Evolutionary conservation across 2,329 filamentous ascomycete genomes (phyloP), one percentile per base, ranked within the genome.

Genomic region (Endoconidiophora polonica): DNA sequence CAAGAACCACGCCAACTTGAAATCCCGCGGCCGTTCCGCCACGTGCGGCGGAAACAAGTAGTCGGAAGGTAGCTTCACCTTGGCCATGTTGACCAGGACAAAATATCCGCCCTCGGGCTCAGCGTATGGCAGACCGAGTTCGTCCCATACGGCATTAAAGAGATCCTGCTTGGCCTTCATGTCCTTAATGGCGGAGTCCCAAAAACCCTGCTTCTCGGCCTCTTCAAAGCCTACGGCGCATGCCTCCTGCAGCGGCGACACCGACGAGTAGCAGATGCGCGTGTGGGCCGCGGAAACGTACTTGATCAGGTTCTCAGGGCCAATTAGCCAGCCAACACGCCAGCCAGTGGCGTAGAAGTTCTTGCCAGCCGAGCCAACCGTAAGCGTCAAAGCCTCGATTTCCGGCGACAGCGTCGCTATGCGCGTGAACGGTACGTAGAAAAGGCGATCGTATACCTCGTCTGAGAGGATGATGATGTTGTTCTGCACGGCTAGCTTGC

Each of bases 261-360:
- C 88, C 42, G 84, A 88, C 46, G 83, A 87, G 69, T 91, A 98
- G 71, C 91, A 96, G 61, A 98, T 96, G 49, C 90, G 78, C 0
- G 90, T 96, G 64, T 98, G 91, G 1, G 91, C 91, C 16, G 86
- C 86, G 9, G 84, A 79, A 33, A 94, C 90, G 62, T 94, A 85
- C 62, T 93, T 83, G 67, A 96, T 87, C 48, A 96, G 71, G 54
- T 94, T 77, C 48, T 86, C 77, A 0, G 85, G 86, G 0, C 91
- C 91, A 60, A 96, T 91, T 37, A 98, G 71, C 79, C 90, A 98
- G 50, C 91, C 77, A 3, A 96, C 88, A 52, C 91, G 81, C 91
- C 91, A 98, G 44, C 91, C 91, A 0, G 91, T 98, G 51, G 86
- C 86, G 61, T 96, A 96, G 66, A 98, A 98, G 70, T 91, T 93